Percentiles rank a stretch among this genome's conserved stretches.
Conservation (phyloP, 495 filamentous ascomycete genomes). For the Penicillium cinerascens region DNA sequence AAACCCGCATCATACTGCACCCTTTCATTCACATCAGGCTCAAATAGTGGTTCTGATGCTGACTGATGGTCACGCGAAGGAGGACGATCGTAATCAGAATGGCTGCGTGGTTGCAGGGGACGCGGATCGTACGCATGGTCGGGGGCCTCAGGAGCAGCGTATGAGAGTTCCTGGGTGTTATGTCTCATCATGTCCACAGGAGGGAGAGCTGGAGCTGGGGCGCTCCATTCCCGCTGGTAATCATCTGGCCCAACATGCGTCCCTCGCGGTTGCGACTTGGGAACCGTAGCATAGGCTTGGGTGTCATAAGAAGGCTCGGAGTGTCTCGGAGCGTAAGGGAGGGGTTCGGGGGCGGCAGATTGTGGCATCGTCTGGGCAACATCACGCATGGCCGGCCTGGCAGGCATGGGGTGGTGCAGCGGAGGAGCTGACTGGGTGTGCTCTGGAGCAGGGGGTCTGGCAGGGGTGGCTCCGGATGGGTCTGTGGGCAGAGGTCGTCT, state of each 20-base stretch:
- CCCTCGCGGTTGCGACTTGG: conserved; percentile 15
- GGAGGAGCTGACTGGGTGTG: conserved; percentile 25
- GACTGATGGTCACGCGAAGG: conserved; percentile 27
- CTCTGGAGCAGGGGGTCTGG: conserved; percentile 26
- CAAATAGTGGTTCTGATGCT: conserved; percentile 20
- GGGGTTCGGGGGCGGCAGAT: conserved; percentile 12
- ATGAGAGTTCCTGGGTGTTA: conserved; percentile 22
- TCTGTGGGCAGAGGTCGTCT: conserved; percentile 76
- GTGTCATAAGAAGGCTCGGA: conserved; percentile 25
- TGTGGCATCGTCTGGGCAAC: conserved; percentile 22
- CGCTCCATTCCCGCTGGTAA: conserved; percentile 31
- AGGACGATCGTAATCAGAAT: conserved; percentile 27
- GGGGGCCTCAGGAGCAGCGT: conserved; percentile 17
- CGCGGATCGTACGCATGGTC: conserved; percentile 23
- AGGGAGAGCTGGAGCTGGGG: conserved; percentile 17
- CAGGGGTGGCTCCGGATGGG: conserved; percentile 47
- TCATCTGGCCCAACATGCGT: conserved; percentile 30
- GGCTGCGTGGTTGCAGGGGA: conserved; percentile 24
- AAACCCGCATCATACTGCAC: conserved; percentile 11
- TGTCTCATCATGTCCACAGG: conserved; percentile 13
- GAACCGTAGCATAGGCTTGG: conserved; percentile 17
- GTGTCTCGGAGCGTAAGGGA: conserved; percentile 20
- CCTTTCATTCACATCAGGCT: conserved; percentile 13
- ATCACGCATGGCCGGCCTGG: conserved; percentile 25
- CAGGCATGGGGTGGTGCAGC: conserved; percentile 22